Conservation (phyloP, 2,329 filamentous ascomycete species). For the Botryotinia calthae region DNA sequence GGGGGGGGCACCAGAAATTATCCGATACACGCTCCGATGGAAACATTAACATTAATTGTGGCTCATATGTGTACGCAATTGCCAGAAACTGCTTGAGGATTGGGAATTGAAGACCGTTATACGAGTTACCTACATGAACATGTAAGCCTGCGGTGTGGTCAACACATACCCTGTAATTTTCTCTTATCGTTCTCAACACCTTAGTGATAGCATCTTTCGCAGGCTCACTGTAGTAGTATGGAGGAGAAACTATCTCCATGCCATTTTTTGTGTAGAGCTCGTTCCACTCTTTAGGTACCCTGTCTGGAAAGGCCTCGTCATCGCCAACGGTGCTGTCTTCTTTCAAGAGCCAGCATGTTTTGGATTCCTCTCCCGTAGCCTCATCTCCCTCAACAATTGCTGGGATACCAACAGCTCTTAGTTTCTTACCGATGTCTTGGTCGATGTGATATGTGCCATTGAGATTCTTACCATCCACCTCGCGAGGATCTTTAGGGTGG, state of each 20-base stretch:
- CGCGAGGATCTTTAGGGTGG: neutral
- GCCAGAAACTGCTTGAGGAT: constrained; percentile 35
- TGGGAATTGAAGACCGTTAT: constrained; percentile 26
- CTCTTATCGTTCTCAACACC: constrained; percentile 21
- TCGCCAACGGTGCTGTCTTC: neutral
- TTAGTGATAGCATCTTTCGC: neutral
- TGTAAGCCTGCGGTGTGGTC: constrained; percentile 35
- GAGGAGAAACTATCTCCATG: neutral
- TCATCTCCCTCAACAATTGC: neutral
- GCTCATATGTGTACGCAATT: constrained; percentile 34
- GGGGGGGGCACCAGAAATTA: neutral
- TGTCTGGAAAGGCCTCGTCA: no score
- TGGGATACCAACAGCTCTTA: neutral
- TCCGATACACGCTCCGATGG: neutral
- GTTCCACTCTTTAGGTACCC: neutral
- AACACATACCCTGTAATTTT: constrained; percentile 27
- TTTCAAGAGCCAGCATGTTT: neutral
- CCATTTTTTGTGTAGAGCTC: neutral
- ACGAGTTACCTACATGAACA: constrained; percentile 38
- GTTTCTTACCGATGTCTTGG: neutral
- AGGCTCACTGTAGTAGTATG: neutral
- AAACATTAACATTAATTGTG: constrained; percentile 20
- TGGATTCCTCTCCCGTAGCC: neutral
- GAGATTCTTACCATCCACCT: neutral
- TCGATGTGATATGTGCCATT: neutral